phyloP scores from a whole-genome alignment of 768 basidiomycete species.

The Trametes gibbosa region DNA sequence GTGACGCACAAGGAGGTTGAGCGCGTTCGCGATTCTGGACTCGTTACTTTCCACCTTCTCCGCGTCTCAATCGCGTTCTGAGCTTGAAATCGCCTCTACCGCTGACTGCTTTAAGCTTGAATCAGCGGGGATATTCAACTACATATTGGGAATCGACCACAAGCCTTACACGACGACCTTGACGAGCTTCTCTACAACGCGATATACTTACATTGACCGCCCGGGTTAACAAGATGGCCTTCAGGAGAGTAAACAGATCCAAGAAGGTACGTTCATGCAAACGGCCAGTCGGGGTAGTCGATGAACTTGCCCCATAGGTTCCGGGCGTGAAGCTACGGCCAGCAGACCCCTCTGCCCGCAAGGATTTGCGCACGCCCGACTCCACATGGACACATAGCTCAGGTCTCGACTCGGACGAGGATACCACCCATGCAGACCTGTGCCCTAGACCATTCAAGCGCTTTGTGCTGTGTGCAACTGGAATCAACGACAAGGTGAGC shows the following conservation, averaged over 20 bases:
- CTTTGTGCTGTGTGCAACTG: conserved; percentile 71
- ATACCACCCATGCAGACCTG: conserved; percentile 25
- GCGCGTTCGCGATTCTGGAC: neutral
- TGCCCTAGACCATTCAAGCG: conserved; percentile 66
- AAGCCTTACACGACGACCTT: neutral
- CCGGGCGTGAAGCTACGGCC: conserved; percentile 83
- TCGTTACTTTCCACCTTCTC: neutral
- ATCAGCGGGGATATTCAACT: no score
- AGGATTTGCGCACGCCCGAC: conserved; percentile 45
- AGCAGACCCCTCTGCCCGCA: conserved; percentile 33
- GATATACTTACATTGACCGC: neutral
- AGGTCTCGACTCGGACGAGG: conserved; percentile 42
- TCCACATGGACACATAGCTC: conserved; percentile 38
- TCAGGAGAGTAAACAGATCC: conserved; percentile 61
- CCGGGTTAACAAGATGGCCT: conserved; percentile 2
- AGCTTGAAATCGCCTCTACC: no score
- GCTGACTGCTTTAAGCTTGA: no score
- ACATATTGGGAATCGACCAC: neutral
- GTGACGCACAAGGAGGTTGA: neutral
- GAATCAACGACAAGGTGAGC: conserved; percentile 74
- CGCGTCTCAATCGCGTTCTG: neutral
- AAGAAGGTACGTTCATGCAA: conserved; percentile 44
- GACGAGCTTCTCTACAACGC: neutral
- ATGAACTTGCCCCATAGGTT: conserved; percentile 43
- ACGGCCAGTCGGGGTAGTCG: neutral